These are phyloP conservation scores for Neurospora sp. DNA, from an alignment of 495 filamentous ascomycete genomes.

Conservation along the genomic window DNA sequence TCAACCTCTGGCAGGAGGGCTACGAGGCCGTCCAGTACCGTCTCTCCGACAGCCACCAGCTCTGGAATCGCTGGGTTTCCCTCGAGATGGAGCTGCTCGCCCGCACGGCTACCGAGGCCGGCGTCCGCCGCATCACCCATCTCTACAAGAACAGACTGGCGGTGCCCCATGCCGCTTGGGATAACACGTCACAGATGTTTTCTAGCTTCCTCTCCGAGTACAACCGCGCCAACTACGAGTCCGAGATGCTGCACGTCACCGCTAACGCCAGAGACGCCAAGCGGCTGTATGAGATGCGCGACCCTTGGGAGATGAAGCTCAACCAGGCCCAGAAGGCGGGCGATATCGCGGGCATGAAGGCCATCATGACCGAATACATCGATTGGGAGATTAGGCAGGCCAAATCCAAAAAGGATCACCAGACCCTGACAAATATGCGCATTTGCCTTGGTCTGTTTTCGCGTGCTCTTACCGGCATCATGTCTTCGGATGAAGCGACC, in stretches of 20 bases:
- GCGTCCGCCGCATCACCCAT: constrained; percentile 52
- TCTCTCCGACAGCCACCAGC: constrained; percentile 70
- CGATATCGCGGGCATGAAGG: constrained; percentile 48
- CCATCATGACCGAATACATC: constrained; percentile 63
- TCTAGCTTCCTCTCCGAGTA: constrained; percentile 73
- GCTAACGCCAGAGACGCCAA: constrained; percentile 57
- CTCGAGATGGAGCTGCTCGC: constrained; percentile 45
- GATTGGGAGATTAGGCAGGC: constrained; percentile 67
- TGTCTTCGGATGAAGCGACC: constrained; percentile 55
- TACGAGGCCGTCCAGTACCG: constrained; percentile 70
- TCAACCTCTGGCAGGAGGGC: constrained; percentile 71
- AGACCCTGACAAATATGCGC: constrained; percentile 37
- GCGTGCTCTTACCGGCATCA: constrained; percentile 54
- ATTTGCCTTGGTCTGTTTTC: constrained; percentile 69
- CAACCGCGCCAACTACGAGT: constrained; percentile 65
- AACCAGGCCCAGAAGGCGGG: constrained; percentile 45
- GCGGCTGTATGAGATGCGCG: constrained; percentile 55
- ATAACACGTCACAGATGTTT: constrained; percentile 72
- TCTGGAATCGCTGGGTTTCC: constrained; percentile 81
- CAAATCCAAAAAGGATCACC: constrained; percentile 34
- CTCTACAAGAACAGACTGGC: constrained; percentile 66
- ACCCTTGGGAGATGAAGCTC: constrained; percentile 61
- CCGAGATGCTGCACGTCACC: constrained; percentile 63
- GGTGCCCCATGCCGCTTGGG: constrained; percentile 76
- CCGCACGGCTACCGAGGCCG: constrained; percentile 44